Evolutionary conservation across 768 basidiomycete genomes (phyloP).

Genomic region (Leccinellum luteum): DNA sequence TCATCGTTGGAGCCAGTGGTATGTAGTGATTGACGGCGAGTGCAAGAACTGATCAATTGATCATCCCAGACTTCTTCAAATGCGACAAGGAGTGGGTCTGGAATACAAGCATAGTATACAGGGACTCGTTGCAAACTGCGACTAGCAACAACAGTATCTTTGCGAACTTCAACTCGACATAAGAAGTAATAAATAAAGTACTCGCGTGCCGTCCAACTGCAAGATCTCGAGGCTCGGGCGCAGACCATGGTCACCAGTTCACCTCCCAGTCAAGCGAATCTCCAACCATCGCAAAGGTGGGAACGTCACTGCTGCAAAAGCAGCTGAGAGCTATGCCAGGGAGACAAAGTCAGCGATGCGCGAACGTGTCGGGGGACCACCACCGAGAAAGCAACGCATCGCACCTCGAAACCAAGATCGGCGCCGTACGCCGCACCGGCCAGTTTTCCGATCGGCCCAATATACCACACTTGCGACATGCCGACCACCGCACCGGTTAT

Average conservation of each 20-base stretch:
- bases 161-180: background rate
- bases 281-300: conserved; percentile 50
- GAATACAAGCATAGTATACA: no score
- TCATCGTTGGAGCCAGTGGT: background rate
- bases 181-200: background rate
- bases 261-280: conserved; percentile 42
- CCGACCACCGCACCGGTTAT: conserved; percentile 48
- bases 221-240: background rate
- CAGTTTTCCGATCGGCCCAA: conserved; percentile 44
- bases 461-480: conserved; percentile 55
- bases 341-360: background rate
- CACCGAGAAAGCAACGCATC: background rate
- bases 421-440: conserved; percentile 44
- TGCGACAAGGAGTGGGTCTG: no score
- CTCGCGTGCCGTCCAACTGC: background rate
- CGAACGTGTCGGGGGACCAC: background rate
- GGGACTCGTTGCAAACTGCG: background rate
- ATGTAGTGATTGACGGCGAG: background rate
- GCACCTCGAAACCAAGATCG: conserved; percentile 54
- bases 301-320: conserved; percentile 45
- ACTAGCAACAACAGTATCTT: background rate
- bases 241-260: background rate
- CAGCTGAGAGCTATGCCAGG: conserved; percentile 39
- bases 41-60: background rate
- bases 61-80: background rate